Base-by-base conservation (phyloP, 2,329 filamentous ascomycete genomes). In the Penicillium polonicum region DNA sequence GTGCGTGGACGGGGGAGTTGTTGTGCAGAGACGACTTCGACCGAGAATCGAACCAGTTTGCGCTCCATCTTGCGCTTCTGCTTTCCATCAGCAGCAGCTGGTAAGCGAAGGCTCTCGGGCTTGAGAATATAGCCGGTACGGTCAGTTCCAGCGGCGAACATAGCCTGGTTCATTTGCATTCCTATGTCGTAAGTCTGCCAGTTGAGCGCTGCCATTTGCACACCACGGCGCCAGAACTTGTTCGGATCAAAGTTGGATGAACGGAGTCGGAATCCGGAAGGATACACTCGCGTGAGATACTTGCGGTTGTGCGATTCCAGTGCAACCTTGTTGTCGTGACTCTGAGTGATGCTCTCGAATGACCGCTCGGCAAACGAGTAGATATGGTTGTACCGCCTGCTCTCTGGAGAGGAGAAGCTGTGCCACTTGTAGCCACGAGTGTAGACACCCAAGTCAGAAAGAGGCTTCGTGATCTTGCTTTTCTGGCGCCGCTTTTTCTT, bases 161-260 rank as follows among this genome's bases (percentile, higher is more conserved):
- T 97, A 69, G 94, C 94, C 65, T 94, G 90, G 72, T 97, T 97
- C 74, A 97, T 83, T 72, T 97, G 93, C 85, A 97, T 94, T 45
- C 92, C 91, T 19, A 95, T 82, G 71, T 97, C 94, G 70, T 95
- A 97, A 0, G 92, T 97, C 76, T 99, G 94, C 93, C 94, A 97
- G 76, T 99, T 99, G 61, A 97, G 82, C 0, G 94, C 94, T 15
- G 90, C 92, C 93, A 99, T 97, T 76, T 99, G 94, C 19, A 97
- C 94, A 33, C 94, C 94, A 43, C 91, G 88, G 51, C 93, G 88
- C 94, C 94, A 99, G 72, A 94, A 96, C 61, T 88, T 87, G 62
- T 96, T 84, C 1, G 94, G 94, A 68, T 97, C 92, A 70, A 97
- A 97, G 76, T 99, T 99, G 66, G 89, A 91, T 0, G 94, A 97